Evolutionary conservation across 1,284 basidiomycete genomes (phyloP), one percentile per base, ranked within the genome.

Genomic region (Cryptococcus sp.): DNA sequence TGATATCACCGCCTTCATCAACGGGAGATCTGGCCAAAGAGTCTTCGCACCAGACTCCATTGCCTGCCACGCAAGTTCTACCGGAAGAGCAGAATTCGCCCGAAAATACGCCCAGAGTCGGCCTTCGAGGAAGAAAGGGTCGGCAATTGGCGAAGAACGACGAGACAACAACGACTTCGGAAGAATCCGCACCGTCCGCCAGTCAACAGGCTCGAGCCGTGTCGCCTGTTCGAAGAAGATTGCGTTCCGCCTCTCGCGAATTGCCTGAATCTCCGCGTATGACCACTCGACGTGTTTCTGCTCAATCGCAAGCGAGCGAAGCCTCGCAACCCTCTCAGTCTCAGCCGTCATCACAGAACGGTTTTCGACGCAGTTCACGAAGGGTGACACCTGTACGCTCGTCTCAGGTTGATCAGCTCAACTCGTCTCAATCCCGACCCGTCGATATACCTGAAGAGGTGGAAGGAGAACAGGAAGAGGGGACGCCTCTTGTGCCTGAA

Each of bases 201-300:
- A 34, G 29, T 34, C 29, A 34, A 34, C 29, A 34, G 29, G 29
- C 29, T 10, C 29, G 29, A 34, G 29, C 29, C 5, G 29, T 46
- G n/a, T 48, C 54, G 6, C 47, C 59, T 10, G 46, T 52, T 23
- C 26, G 57, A 17, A 50, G 62, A 16, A 46, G 54, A 43, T 54
- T 61, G 25, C 53, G 62, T 23, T 61, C 59, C 1, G 52, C 56
- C 13, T 64, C 62, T 19, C 46, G 59, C 25, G 62, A 64, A 29
- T 47, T 53, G 8, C 49, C 52, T 5, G 20, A 26, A 10, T 44
- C 55, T 11, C 25, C 43, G 5, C 25, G 41, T 17, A 59, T 46
- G 11, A 55, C 51, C 20, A 19, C 51, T 20, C 20, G 54, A 29
- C 22, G 50, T n/a, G 53, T 52, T 2, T 34, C 55, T 20, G 50